Base-by-base conservation (phyloP, 2,329 filamentous ascomycete species). In the Beauveria rudraprayagi region DNA sequence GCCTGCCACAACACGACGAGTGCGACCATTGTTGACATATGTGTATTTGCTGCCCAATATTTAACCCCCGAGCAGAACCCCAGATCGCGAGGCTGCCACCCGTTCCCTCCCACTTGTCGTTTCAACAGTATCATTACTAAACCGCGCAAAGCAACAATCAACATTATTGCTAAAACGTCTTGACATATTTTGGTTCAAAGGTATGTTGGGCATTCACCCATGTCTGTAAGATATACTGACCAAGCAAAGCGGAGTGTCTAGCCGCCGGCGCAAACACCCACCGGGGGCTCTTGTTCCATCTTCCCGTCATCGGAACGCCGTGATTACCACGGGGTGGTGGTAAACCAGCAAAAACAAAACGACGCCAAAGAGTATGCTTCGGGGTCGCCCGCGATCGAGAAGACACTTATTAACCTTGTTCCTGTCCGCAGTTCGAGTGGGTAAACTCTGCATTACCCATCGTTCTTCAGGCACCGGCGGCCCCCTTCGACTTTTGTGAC, bases 31-130 rank as follows among this genome's bases (percentile, higher is more conserved):
- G 56, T 59, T 59, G 56, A 52, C 56, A 52, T 59, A 48, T 59
- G 37, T 59, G 28, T 50, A 59, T 59, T 59, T 34, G 56, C 56
- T 59, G 56, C 56, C 56, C 56, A 59, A 59, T 59, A 59, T 59
- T 59, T 59, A 59, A 59, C 40, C 56, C 56, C 56, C 56, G 47
- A 59, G 40, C 56, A 52, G 56, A 52, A 59, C 56, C 40, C 56
- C 56, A 24, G 56, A 59, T 59, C n/a, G 37, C 37, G 56, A 52
- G 46, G 44, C 46, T 50, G 30, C 43, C 44, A 40, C 46, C 26
- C 47, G n/a, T 44, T 59, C 56, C 47, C 24, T 40, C 26, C 37
- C 56, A 22, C 47, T 44, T 40, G n/a, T 52, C 17, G 56, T 43
- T 44, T 43, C 56, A 52, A 52, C 37, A 43, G 24, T 52, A 52